Evolutionary conservation across 2,329 filamentous ascomycete genomes (phyloP).

Genomic region (Clonostachys chloroleuca): DNA sequence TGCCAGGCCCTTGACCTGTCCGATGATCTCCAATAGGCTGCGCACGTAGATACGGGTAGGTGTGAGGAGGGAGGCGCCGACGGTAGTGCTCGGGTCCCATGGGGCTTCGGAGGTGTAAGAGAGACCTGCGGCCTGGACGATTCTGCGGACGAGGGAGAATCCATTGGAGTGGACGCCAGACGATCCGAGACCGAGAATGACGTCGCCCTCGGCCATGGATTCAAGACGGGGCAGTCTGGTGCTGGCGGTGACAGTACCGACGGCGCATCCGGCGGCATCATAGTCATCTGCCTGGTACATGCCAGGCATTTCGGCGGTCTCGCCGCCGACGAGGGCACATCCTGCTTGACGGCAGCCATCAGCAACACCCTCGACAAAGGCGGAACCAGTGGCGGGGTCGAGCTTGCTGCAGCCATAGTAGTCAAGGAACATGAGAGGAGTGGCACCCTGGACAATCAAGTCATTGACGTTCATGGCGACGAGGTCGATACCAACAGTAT

Average conservation of each 20-base stretch:
- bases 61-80: slow-evolving; percentile 77
- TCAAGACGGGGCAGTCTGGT: slow-evolving; percentile 71
- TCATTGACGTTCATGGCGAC: slow-evolving; percentile 99
- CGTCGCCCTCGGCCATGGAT: slow-evolving; percentile 76
- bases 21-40: slow-evolving; percentile 63
- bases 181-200: slow-evolving; percentile 81
- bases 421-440: slow-evolving; percentile 94
- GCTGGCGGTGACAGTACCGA: slow-evolving; percentile 71
- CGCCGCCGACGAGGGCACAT: slow-evolving; percentile 91
- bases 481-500: slow-evolving; percentile 92
- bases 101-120: slow-evolving; percentile 69
- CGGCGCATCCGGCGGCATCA: slow-evolving; percentile 85
- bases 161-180: slow-evolving; percentile 93
- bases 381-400: slow-evolving; percentile 69
- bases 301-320: slow-evolving; percentile 97
- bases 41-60: slow-evolving; percentile 95
- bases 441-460: slow-evolving; percentile 90
- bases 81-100: slow-evolving; percentile 58
- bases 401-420: slow-evolving; percentile 94
- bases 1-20: slow-evolving; percentile 82
- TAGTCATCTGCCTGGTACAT: slow-evolving; percentile 89
- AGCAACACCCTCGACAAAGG: slow-evolving; percentile 90
- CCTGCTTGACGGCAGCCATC: slow-evolving; percentile 79
- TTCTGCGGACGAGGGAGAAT: slow-evolving; percentile 91
- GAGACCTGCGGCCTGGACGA: slow-evolving; percentile 70